These are phyloP conservation scores for Yamadazyma blattariae DNA, from an alignment of 1,139 yeast species.

Conservation along the genomic window DNA sequence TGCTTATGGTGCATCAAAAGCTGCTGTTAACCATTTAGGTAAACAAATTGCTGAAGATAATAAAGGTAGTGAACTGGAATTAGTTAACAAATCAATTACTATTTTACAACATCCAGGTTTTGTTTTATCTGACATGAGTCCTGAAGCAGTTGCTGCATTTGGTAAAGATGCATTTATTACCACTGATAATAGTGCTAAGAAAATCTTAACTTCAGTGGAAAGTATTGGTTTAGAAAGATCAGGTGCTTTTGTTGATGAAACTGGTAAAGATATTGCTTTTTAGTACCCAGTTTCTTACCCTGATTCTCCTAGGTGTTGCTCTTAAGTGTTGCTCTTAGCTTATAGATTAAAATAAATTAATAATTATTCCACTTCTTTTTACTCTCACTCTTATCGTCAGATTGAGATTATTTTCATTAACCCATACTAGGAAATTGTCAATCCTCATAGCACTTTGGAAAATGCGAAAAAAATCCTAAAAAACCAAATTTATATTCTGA, in stretches of 20 bases:
- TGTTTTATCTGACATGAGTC: constrained; percentile 10
- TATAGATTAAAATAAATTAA: too few relatives aligned
- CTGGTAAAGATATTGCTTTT: background rate
- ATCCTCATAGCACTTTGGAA: too few relatives aligned
- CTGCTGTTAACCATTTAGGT: constrained; percentile 10
- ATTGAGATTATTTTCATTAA: too few relatives aligned
- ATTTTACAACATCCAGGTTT: constrained; percentile 11
- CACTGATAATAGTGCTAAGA: constrained; percentile 6
- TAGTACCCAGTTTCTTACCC: too few relatives aligned
- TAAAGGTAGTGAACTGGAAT: constrained; percentile 1
- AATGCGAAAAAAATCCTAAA: too few relatives aligned
- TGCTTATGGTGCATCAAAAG: constrained; percentile 13
- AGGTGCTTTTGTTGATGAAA: constrained; percentile 2
- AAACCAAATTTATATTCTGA: too few relatives aligned
- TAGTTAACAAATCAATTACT: constrained; percentile 6
- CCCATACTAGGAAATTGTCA: too few relatives aligned
- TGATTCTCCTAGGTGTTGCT: too few relatives aligned
- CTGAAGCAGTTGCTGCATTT: constrained; percentile 2
- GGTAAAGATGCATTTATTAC: constrained; percentile 3
- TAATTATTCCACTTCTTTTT: too few relatives aligned
- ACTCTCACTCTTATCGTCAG: too few relatives aligned
- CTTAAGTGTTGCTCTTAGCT: too few relatives aligned
- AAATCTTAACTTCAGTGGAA: constrained; percentile 1
- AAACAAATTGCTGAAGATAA: constrained; percentile 9
- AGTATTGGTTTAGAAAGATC: background rate